Conservation (phyloP, 805 yeast species). For the Myxozyma vanderwaltii region DNA sequence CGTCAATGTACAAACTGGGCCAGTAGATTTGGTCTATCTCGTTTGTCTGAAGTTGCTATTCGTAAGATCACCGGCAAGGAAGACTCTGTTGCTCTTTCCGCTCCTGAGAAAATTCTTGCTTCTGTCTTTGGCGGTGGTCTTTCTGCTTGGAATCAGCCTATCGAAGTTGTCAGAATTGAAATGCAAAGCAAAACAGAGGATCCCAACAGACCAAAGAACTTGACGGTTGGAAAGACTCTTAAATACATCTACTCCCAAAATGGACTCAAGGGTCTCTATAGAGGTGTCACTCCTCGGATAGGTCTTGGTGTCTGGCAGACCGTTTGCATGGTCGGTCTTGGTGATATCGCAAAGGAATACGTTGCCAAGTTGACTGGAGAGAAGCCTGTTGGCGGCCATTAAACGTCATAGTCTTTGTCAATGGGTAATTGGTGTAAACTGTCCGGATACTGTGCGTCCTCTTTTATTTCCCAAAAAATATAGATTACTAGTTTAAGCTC, state of each 20-base stretch:
- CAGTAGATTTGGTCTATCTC: conserved; percentile 87
- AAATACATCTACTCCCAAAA: conserved; percentile 79
- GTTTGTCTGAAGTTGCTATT: conserved; percentile 87
- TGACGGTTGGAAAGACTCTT: conserved; percentile 74
- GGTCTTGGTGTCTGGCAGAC: conserved; percentile 95
- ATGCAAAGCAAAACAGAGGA: conserved; percentile 95
- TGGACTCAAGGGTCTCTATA: conserved; percentile 87
- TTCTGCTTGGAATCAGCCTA: conserved; percentile 98
- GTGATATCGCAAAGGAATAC: conserved; percentile 83
- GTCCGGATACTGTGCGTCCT: not conserved
- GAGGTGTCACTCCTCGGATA: conserved; percentile 96
- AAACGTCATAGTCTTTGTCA: not conserved
- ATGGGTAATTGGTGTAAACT: not conserved
- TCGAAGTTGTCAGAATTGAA: conserved; percentile 95
- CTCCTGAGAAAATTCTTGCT: conserved; percentile 79
- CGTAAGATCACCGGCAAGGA: conserved; percentile 63
- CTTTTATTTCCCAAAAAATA: not conserved
- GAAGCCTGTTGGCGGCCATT: conserved; percentile 50
- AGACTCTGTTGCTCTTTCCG: conserved; percentile 61
- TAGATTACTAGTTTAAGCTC: not conserved
- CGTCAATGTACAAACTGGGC: conserved; percentile 99
- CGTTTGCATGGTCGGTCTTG: conserved; percentile 96
- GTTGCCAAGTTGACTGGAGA: conserved; percentile 67
- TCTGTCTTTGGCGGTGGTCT: conserved; percentile 95
- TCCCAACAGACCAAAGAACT: conserved; percentile 92